Evolutionary conservation across 306 rosid species (phyloP).

Genomic region (Inga leiocalycina): DNA sequence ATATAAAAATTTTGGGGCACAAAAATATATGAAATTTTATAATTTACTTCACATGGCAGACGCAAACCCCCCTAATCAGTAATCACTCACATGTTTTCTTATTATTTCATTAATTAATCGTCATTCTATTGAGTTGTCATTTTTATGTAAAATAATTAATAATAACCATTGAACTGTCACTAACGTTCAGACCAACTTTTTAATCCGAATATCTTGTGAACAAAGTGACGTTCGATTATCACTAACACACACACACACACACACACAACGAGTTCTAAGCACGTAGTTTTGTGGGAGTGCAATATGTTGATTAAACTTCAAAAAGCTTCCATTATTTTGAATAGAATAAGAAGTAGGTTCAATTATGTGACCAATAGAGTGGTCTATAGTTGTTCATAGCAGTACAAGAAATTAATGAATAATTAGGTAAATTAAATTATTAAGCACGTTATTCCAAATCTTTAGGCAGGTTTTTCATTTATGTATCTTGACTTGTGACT

Average conservation of each 20-base stretch:
- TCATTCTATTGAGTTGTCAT: not conserved
- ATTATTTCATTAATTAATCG: not conserved
- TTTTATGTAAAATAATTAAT: not conserved
- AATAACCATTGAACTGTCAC: not conserved
- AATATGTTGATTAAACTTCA: not conserved
- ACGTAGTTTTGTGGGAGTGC: not conserved
- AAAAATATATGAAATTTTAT: no score
- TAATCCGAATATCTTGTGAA: not conserved
- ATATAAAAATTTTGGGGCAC: not conserved
- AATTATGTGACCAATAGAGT: not conserved
- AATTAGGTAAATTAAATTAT: not conserved
- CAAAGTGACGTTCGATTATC: not conserved
- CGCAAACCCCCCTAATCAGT: not conserved
- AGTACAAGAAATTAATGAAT: not conserved
- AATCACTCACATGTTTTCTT: not conserved
- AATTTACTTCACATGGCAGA: not conserved
- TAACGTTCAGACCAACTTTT: not conserved
- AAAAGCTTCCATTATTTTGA: not conserved
- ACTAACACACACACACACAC: not conserved
- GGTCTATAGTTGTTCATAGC: not conserved
- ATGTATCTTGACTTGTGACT: not conserved
- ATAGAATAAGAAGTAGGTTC: not conserved
- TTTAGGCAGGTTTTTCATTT: not conserved
- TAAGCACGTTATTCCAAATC: not conserved
- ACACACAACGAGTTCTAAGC: not conserved